Base-by-base conservation (phyloP, 2,329 filamentous ascomycete species). In the Colletotrichum gigasporum region DNA sequence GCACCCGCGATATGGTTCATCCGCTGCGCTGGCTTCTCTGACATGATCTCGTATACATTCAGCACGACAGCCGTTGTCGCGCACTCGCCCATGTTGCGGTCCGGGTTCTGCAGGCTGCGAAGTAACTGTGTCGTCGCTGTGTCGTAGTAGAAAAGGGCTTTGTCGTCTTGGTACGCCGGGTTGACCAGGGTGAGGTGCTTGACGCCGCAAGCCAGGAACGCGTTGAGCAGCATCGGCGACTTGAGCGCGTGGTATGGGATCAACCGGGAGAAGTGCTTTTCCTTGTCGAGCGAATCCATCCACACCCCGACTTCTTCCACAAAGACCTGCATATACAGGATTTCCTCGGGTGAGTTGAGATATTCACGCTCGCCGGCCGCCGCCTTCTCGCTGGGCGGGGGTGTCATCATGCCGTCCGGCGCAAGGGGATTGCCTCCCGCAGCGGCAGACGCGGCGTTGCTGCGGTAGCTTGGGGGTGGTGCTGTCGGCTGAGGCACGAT, bases 41-140 rank as follows among this genome's bases (percentile, higher is more conserved):
- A 93, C 93, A 97, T 97, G 70, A 94, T 90, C 76, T 97, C 94
- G 77, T 96, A 97, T 3, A 97, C 91, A 70, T 97, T 95, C 30
- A 98, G 84, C 7, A 97, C 90, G 12, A 97, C 90, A 2, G 95
- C 94, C 0, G 93, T 93, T 0, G 91, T 92, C 7, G 94, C 93
- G 75, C 94, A 97, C 55, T 97, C 89, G 26, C 90, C 88, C 1
- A 90, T 93, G 73, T 97, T 91, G 61, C 94, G 87, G 69, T 96
- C 91, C 0, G 93, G 93, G 71, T 97, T 93, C 73, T 96, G 92
- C 42, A 97, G 79, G 52, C 87, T 90, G 47, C 89, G 87, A 12
- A 96, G 81, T 2, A 97, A 84, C 67, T 93, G 88, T 20, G 89
- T 90, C 1, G 92, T 96, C 3, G 94, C 93, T 3, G 89, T 91